Percentiles rank a stretch among this genome's conserved stretches.
phyloP scores from a whole-genome alignment of 352 stramenopile species.

The Nothophytophthora sp. region DNA sequence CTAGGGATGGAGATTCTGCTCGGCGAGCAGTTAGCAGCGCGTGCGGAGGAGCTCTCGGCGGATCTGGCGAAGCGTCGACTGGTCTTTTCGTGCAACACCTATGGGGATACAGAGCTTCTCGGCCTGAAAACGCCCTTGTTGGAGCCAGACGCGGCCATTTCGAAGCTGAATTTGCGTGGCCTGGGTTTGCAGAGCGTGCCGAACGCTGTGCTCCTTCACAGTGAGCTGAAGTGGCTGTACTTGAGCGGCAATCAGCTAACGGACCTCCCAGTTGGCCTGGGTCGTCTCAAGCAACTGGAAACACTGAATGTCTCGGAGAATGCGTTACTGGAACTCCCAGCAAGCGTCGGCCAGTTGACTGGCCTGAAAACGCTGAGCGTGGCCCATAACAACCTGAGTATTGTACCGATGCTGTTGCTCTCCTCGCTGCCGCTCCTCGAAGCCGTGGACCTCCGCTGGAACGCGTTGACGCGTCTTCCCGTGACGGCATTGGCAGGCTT shows the following conservation, averaged over 20 bases:
- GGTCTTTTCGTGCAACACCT: slow-evolving; percentile 30
- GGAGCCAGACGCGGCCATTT: not conserved
- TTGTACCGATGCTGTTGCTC: slow-evolving; percentile 24
- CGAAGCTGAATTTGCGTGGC: slow-evolving; percentile 19
- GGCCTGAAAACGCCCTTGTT: not conserved
- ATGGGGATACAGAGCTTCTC: slow-evolving; percentile 21
- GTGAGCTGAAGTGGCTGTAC: slow-evolving; percentile 38
- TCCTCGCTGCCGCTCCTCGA: slow-evolving; percentile 29
- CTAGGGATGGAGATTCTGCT: slow-evolving; percentile 59
- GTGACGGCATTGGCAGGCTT: slow-evolving; percentile 1
- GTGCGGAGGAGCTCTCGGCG: slow-evolving; percentile 25
- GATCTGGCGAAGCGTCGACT: slow-evolving; percentile 41
- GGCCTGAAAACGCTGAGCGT: slow-evolving; percentile 40
- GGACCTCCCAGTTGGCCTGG: slow-evolving; percentile 40
- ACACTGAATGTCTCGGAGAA: slow-evolving; percentile 66
- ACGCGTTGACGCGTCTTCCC: slow-evolving; percentile 25
- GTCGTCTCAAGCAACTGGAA: slow-evolving; percentile 32
- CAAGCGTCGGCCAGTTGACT: slow-evolving; percentile 22
- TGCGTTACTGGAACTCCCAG: slow-evolving; percentile 41
- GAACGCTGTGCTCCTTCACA: slow-evolving; percentile 36
- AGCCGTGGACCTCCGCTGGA: slow-evolving; percentile 45
- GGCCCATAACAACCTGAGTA: slow-evolving; percentile 63
- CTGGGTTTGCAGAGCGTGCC: slow-evolving; percentile 32
- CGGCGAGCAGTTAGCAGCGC: slow-evolving; percentile 23
- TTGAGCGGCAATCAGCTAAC: slow-evolving; percentile 53